A percentile compares a stretch with the other conserved stretches of the same genome.
Conservation (phyloP, 805 yeast species). For the Saccharomyces eubayanus region DNA sequence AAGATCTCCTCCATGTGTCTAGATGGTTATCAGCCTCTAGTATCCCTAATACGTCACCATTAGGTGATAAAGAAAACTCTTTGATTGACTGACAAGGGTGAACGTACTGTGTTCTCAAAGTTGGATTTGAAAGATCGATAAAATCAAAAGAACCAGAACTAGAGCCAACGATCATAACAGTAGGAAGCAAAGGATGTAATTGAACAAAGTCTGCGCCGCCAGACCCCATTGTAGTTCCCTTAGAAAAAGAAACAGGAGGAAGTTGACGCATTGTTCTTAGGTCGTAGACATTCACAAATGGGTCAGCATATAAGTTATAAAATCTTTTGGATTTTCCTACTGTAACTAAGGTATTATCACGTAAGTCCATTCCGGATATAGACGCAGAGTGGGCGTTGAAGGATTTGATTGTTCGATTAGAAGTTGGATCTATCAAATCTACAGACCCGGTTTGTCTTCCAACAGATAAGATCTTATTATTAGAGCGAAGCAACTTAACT, state of each 20-base stretch:
- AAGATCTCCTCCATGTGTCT: conserved; percentile 26
- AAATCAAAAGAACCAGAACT: conserved; percentile 76
- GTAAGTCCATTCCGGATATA: conserved; percentile 55
- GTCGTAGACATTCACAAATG: conserved; percentile 77
- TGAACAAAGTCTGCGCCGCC: conserved; percentile 81
- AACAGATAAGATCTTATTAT: conserved; percentile 45
- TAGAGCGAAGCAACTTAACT: conserved; percentile 41
- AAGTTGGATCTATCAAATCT: conserved; percentile 54
- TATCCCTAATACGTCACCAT: conserved; percentile 73
- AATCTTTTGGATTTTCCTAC: conserved; percentile 72
- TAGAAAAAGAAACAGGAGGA: conserved; percentile 78
- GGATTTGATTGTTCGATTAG: conserved; percentile 40
- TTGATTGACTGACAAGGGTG: conserved; percentile 31
- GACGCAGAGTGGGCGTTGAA: conserved; percentile 55
- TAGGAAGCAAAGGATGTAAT: conserved; percentile 80
- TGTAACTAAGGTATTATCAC: conserved; percentile 61
- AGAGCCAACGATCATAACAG: conserved; percentile 66
- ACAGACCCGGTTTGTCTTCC: conserved; percentile 54
- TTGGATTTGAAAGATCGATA: conserved; percentile 75
- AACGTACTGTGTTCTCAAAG: conserved; percentile 31
- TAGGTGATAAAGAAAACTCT: conserved; percentile 31
- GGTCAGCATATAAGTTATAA: conserved; percentile 55
- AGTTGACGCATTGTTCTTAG: conserved; percentile 59
- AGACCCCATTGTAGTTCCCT: conserved; percentile 32
- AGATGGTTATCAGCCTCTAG: conserved; percentile 54